phyloP scores from a whole-genome alignment of 257 asterid genomes.

The Cruciata laevipes region DNA sequence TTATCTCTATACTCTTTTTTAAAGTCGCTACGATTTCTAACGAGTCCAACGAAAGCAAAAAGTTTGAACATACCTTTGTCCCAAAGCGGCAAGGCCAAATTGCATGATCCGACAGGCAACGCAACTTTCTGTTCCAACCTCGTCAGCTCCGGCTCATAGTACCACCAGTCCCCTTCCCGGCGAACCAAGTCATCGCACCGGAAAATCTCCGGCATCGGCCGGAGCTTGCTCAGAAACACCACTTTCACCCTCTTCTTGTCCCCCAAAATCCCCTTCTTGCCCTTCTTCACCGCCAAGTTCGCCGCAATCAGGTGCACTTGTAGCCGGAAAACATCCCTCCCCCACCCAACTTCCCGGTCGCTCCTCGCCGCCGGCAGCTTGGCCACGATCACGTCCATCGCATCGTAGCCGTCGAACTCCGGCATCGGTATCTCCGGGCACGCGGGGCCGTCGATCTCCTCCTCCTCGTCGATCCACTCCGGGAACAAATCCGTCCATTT shows the following conservation, averaged over 20 bases:
- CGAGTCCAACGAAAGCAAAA: not conserved
- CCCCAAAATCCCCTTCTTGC: conserved; percentile 44
- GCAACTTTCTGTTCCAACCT: conserved; percentile 54
- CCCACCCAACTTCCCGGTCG: conserved; percentile 50
- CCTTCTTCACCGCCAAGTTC: conserved; percentile 54
- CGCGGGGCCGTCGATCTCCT: conserved; percentile 61
- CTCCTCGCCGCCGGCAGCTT: conserved; percentile 54
- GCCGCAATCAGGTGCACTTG: conserved; percentile 72
- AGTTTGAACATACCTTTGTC: conserved; percentile 50
- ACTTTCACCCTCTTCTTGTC: conserved; percentile 35
- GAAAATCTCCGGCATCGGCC: conserved; percentile 79
- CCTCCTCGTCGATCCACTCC: conserved; percentile 97
- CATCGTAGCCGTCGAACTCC: conserved; percentile 20
- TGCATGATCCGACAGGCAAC: conserved; percentile 83
- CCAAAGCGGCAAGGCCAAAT: conserved; percentile 88
- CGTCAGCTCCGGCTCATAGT: conserved; percentile 40
- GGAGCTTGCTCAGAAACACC: conserved; percentile 59
- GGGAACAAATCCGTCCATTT: conserved; percentile 80
- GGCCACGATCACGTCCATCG: conserved; percentile 63
- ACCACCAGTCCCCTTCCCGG: conserved; percentile 88
- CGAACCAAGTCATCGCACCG: conserved; percentile 61
- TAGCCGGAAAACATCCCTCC: conserved; percentile 67
- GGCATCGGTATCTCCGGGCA: conserved; percentile 97
- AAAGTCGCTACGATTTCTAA: not conserved
- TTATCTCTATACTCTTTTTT: no score